These are phyloP conservation scores for Pilasporangium apinafurcum DNA, from an alignment of 352 stramenopile genomes.

Conservation along the genomic window DNA sequence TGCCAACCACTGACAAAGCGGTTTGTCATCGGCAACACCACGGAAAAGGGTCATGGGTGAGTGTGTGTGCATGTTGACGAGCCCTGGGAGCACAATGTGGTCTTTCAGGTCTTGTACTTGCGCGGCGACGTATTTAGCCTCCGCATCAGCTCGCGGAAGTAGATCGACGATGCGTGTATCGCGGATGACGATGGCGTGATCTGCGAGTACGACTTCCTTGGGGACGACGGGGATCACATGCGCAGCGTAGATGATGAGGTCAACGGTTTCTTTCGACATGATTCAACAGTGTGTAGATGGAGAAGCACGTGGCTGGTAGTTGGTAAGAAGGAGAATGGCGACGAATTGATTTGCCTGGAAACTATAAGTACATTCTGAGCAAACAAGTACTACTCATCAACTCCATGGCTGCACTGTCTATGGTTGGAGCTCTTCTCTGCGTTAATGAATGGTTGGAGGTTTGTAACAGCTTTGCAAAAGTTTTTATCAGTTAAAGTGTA, in stretches of 20 bases:
- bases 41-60: slow-evolving; percentile 81
- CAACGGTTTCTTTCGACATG: slow-evolving; percentile 29
- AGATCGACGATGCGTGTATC: slow-evolving; percentile 72
- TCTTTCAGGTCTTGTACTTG: slow-evolving; percentile 36
- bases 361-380: too few species aligned
- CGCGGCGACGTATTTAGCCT: slow-evolving; percentile 33
- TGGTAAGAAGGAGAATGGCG: too few species aligned
- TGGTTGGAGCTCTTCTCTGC: too few species aligned
- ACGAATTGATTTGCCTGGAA: too few species aligned
- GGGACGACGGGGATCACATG: slow-evolving; percentile 82
- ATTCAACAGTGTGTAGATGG: too few species aligned
- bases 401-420: too few species aligned
- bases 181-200: slow-evolving; percentile 72
- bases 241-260: slow-evolving; percentile 71
- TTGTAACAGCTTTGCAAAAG: too few species aligned
- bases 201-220: slow-evolving; percentile 51
- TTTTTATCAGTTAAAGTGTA: too few species aligned
- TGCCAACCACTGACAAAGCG: slow-evolving; percentile 73
- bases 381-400: too few species aligned
- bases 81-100: slow-evolving; percentile 78
- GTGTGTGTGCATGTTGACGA: slow-evolving; percentile 88
- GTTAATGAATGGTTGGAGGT: too few species aligned
- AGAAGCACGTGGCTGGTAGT: too few species aligned
- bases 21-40: slow-evolving; percentile 84
- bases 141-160: slow-evolving; percentile 47